Conservation (phyloP, 768 basidiomycete genomes). For the Tremella mesenterica region DNA sequence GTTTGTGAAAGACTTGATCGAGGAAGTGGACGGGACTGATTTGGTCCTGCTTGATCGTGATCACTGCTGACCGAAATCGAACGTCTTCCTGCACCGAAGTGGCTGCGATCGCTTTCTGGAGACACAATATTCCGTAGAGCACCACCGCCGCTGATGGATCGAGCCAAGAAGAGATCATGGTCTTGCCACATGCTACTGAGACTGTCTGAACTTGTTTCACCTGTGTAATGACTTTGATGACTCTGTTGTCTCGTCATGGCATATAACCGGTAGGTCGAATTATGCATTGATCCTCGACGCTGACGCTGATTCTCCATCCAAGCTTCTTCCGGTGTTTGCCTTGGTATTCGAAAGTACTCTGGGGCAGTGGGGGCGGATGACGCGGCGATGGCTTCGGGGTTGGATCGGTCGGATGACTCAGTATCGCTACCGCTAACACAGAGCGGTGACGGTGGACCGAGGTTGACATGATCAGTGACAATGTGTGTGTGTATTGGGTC, state of each 20-base stretch:
- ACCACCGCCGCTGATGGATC: slow-evolving; percentile 20
- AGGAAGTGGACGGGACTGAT: slow-evolving; percentile 16
- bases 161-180: slow-evolving; percentile 9
- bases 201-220: slow-evolving; percentile 22
- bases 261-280: slow-evolving; percentile 5
- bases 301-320: slow-evolving; percentile 30
- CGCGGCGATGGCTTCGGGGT: neutral
- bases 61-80: slow-evolving; percentile 16
- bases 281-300: slow-evolving; percentile 25
- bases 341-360: slow-evolving; percentile 32
- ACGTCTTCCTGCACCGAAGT: slow-evolving; percentile 6
- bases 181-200: slow-evolving; percentile 27
- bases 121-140: no score
- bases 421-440: slow-evolving; percentile 31
- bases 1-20: slow-evolving; percentile 32
- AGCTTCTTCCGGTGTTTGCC: slow-evolving; percentile 31
- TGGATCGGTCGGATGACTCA: neutral
- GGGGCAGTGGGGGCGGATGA: slow-evolving; percentile 3
- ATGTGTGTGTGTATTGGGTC: slow-evolving; percentile 4
- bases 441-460: slow-evolving; percentile 34
- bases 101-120: no score
- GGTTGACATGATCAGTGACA: slow-evolving; percentile 3
- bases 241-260: slow-evolving; percentile 10
- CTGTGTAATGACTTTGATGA: neutral
- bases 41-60: slow-evolving; percentile 10